Conservation (phyloP, 2,329 filamentous ascomycete genomes). For the Scytalidium sp. region DNA sequence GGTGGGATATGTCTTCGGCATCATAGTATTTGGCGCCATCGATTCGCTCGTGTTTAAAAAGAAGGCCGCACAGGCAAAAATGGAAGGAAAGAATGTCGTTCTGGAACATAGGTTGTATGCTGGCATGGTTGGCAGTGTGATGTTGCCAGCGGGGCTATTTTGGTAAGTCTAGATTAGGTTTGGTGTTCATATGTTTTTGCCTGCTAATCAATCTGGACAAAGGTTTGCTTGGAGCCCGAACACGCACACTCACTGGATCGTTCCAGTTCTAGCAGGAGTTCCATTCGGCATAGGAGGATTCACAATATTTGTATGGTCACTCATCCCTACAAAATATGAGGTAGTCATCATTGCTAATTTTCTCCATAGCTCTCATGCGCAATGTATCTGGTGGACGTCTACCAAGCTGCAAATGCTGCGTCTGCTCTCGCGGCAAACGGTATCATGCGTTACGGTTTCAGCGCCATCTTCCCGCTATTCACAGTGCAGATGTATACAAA, state of each 20-base stretch:
- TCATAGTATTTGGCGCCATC: slow-evolving; percentile 38
- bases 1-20: slow-evolving; percentile 20
- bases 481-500: slow-evolving; percentile 44
- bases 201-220: slow-evolving; percentile 45
- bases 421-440: slow-evolving; percentile 26
- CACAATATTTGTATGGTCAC: slow-evolving; percentile 48
- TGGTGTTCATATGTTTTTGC: too few relatives aligned
- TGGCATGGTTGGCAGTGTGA: slow-evolving; percentile 46
- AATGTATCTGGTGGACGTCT: slow-evolving; percentile 24
- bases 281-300: slow-evolving; percentile 58
- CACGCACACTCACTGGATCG: slow-evolving; percentile 23
- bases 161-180: slow-evolving; percentile 36
- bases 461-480: slow-evolving; percentile 26
- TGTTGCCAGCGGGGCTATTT: slow-evolving; percentile 23
- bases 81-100: slow-evolving; percentile 25
- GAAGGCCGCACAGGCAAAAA: slow-evolving; percentile 16
- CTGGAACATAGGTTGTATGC: slow-evolving; percentile 58
- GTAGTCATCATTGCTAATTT: slow-evolving; percentile 2
- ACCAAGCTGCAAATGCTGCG: slow-evolving; percentile 16
- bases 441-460: slow-evolving; percentile 20
- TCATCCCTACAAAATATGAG: slow-evolving; percentile 7
- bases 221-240: slow-evolving; percentile 29
- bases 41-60: slow-evolving; percentile 50
- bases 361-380: slow-evolving; percentile 16
- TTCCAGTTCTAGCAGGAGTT: slow-evolving; percentile 22